Conservation (phyloP, 768 basidiomycete genomes). For the Sporobolomyces phaffii region DNA sequence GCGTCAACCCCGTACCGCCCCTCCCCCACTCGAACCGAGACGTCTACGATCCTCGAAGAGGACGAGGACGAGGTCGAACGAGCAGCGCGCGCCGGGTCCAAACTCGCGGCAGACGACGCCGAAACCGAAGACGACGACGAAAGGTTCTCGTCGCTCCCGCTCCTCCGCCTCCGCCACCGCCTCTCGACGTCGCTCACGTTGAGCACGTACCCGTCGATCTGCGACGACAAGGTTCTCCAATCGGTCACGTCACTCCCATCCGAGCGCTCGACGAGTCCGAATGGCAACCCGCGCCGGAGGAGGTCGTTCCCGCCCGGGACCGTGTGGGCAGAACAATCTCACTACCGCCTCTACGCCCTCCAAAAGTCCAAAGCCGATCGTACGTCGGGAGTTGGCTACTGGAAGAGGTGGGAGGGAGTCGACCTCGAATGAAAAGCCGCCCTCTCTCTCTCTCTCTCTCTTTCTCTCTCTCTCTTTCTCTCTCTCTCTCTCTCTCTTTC, state of each 20-base stretch:
- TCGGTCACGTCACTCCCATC: neutral
- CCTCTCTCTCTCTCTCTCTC: neutral
- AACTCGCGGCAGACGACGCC: neutral
- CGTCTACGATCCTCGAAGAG: neutral
- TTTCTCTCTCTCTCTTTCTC: too few relatives aligned
- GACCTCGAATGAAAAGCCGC: slow-evolving; percentile 6
- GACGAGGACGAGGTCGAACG: neutral
- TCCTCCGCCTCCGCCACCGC: slow-evolving; percentile 22
- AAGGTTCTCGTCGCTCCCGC: slow-evolving; percentile 12
- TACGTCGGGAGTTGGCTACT: slow-evolving; percentile 18
- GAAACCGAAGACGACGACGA: slow-evolving; percentile 7
- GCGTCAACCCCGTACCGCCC: neutral
- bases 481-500: too few relatives aligned
- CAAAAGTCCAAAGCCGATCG: slow-evolving; percentile 16
- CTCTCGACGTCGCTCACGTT: slow-evolving; percentile 4
- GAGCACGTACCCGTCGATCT: neutral
- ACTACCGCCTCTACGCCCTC: slow-evolving; percentile 28
- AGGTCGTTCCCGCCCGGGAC: neutral
- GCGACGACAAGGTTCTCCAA: neutral
- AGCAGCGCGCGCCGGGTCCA: too few relatives aligned
- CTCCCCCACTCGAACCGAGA: neutral
- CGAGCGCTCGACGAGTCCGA: neutral
- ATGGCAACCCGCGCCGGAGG: too few relatives aligned
- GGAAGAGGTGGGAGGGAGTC: slow-evolving; percentile 19
- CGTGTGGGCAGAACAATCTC: slow-evolving; percentile 15